phyloP scores from a whole-genome alignment of 2,329 filamentous ascomycete genomes.

The Pseudogymnoascus sp. region DNA sequence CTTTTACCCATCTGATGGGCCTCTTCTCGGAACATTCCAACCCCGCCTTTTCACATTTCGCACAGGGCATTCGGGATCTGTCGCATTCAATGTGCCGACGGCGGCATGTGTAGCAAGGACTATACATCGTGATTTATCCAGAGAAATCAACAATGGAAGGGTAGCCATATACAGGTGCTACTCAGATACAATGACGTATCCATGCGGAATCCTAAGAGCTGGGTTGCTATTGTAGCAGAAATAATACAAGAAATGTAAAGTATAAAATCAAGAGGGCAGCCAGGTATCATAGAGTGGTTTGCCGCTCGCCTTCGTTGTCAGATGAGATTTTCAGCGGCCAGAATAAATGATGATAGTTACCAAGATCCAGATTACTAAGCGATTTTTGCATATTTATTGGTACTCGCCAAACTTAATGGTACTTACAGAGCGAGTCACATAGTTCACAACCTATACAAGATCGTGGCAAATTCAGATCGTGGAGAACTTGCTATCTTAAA shows the following conservation, averaged over 20 bases:
- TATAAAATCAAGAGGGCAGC: not conserved
- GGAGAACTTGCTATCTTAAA: not conserved
- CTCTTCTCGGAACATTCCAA: constrained; percentile 28
- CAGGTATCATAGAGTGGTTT: not conserved
- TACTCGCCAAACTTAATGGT: not conserved
- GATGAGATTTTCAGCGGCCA: not conserved
- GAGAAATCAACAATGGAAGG: not conserved
- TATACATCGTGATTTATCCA: constrained; percentile 11
- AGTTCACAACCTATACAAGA: not conserved
- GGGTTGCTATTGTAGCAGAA: not conserved
- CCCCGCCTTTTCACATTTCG: constrained; percentile 28
- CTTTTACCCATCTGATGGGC: constrained; percentile 29
- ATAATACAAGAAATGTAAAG: not conserved
- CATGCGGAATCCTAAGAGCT: not conserved
- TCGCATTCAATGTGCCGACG: constrained; percentile 30
- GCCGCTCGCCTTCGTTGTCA: not conserved
- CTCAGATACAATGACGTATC: not conserved
- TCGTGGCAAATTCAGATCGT: not conserved
- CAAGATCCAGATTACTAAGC: not conserved
- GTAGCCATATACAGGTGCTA: not conserved
- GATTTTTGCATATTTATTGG: not conserved
- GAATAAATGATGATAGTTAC: not conserved
- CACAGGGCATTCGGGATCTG: constrained; percentile 24
- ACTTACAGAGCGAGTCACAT: not conserved
- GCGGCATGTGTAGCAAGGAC: constrained; percentile 30